Evolutionary conservation across 176 grass and related monocot species (phyloP).

Genomic region (Echinochloa phyllopogon): DNA sequence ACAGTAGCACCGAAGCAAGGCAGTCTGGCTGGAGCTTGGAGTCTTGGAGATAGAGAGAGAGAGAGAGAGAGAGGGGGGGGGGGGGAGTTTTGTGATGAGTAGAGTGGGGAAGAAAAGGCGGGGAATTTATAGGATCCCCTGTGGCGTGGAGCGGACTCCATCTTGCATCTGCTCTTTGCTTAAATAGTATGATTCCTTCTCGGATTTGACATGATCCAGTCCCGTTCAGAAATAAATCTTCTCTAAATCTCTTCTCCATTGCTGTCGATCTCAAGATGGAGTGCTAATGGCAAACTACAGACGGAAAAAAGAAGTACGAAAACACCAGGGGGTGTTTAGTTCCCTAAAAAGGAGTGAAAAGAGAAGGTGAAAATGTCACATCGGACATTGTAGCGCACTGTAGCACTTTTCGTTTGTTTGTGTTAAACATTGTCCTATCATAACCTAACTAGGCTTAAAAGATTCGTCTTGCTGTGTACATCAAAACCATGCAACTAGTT

Average conservation of each 20-base stretch:
- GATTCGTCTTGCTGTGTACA: no score
- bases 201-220: slow-evolving; percentile 43
- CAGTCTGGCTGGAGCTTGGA: slow-evolving; percentile 4
- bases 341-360: no score
- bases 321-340: no score
- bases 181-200: slow-evolving; percentile 60
- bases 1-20: slow-evolving; percentile 30
- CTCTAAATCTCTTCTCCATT: background rate
- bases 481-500: no score
- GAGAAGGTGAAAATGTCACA: no score
- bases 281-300: background rate
- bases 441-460: no score
- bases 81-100: slow-evolving; percentile 41
- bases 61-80: slow-evolving; percentile 16
- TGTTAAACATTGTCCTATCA: no score
- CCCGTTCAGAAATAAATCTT: background rate
- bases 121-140: slow-evolving; percentile 54
- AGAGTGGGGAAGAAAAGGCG: slow-evolving; percentile 51
- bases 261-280: background rate
- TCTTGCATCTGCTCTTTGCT: slow-evolving; percentile 34
- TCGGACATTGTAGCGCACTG: no score
- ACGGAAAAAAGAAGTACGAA: background rate
- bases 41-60: background rate
- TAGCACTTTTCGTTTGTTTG: no score
- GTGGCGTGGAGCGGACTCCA: slow-evolving; percentile 60